These are phyloP conservation scores for Verticillium alfalfae DNA, from an alignment of 2,329 filamentous ascomycete species.

Conservation along the genomic window DNA sequence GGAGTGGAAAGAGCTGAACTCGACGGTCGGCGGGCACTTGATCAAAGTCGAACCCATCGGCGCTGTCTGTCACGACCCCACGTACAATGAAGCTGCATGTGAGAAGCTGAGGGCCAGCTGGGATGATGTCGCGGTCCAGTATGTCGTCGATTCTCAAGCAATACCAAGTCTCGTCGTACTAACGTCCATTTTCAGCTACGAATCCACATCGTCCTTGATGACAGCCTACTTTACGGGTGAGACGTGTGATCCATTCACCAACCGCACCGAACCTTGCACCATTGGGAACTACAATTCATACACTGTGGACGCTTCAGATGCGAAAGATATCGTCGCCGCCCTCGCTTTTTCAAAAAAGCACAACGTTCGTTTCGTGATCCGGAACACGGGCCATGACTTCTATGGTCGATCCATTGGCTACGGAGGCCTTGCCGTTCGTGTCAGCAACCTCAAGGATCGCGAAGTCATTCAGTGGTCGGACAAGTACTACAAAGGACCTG, in stretches of 20 bases:
- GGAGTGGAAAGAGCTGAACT: slow-evolving; percentile 36
- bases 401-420: slow-evolving; percentile 27
- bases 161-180: neutral
- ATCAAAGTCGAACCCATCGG: slow-evolving; percentile 39
- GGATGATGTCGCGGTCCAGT: slow-evolving; percentile 3
- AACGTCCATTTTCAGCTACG: slow-evolving; percentile 8
- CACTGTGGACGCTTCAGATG: slow-evolving; percentile 6
- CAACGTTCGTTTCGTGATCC: slow-evolving; percentile 39
- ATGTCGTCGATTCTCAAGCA: neutral
- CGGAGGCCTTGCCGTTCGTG: slow-evolving; percentile 30
- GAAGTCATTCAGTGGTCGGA: neutral
- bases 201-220: slow-evolving; percentile 24
- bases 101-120: slow-evolving; percentile 20
- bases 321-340: slow-evolving; percentile 4
- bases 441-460: slow-evolving; percentile 27
- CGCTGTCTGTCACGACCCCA: slow-evolving; percentile 35
- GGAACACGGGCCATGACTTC: slow-evolving; percentile 41
- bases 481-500: slow-evolving; percentile 10
- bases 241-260: slow-evolving; percentile 17
- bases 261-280: slow-evolving; percentile 27
- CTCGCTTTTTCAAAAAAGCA: slow-evolving; percentile 28
- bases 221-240: slow-evolving; percentile 18
- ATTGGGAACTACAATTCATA: slow-evolving; percentile 24
- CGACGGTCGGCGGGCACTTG: slow-evolving; percentile 34
- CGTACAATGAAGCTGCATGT: slow-evolving; percentile 31